phyloP scores from a whole-genome alignment of 306 rosid genomes.

The Crataegus laevigata region DNA sequence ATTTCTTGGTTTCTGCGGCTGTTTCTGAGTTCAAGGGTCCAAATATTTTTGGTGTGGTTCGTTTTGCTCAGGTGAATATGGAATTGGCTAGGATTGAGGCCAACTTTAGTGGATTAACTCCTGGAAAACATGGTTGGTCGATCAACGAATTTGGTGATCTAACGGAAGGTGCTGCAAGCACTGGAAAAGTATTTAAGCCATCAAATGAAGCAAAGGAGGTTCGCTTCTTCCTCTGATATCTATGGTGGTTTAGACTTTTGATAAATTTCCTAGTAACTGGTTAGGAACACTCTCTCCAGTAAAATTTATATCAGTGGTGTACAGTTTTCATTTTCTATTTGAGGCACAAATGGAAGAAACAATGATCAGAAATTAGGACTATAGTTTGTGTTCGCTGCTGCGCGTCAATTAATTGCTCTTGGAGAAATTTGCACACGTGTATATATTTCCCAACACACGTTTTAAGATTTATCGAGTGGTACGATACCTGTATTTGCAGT shows the following conservation, averaged over 20 bases:
- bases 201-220: constrained; percentile 44
- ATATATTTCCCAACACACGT: not conserved
- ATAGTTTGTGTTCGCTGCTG: not conserved
- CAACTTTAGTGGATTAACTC: constrained; percentile 68
- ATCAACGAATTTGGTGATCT: constrained; percentile 88
- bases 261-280: not conserved
- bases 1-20: constrained; percentile 77
- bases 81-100: constrained; percentile 90
- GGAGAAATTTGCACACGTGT: not conserved
- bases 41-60: constrained; percentile 69
- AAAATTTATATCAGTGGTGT: not conserved
- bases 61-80: constrained; percentile 86
- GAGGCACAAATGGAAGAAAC: not conserved
- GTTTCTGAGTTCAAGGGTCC: constrained; percentile 98
- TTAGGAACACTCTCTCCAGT: not conserved
- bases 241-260: not conserved
- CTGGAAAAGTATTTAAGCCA: constrained; percentile 62
- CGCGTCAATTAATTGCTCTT: not conserved
- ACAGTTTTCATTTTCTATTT: not conserved
- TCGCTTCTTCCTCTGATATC: constrained; percentile 4
- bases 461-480: not conserved
- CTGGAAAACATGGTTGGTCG: constrained; percentile 92
- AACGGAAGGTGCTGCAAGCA: constrained; percentile 84
- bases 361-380: not conserved
- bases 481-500: too few relatives aligned